phyloP scores from a whole-genome alignment of 2,329 filamentous ascomycete species.

The Verticillium alfalfae region DNA sequence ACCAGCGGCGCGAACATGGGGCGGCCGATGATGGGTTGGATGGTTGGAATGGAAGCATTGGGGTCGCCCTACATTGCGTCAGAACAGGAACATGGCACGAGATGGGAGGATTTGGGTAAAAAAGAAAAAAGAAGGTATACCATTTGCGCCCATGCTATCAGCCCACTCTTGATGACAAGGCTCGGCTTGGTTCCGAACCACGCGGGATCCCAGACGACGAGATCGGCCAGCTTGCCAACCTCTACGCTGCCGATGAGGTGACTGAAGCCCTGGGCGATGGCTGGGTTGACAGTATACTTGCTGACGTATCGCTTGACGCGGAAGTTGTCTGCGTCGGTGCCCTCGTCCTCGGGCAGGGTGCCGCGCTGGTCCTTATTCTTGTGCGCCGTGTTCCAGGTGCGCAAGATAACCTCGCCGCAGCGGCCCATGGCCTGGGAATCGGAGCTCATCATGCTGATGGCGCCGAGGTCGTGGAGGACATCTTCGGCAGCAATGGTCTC shows the following conservation, averaged over 20 bases:
- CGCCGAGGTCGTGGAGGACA: constrained; percentile 88
- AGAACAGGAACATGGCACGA: not conserved
- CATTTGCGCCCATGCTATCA: constrained; percentile 82
- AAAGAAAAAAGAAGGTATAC: constrained; percentile 34
- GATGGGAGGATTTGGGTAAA: not conserved
- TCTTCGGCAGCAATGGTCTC: constrained; percentile 97
- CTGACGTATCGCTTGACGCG: constrained; percentile 87
- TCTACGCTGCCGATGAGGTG: constrained; percentile 85
- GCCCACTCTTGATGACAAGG: constrained; percentile 78
- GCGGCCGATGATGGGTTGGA: constrained; percentile 77
- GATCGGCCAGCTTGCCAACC: constrained; percentile 81
- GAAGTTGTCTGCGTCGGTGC: constrained; percentile 79
- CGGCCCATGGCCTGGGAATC: constrained; percentile 97
- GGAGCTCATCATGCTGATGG: constrained; percentile 95
- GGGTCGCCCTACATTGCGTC: constrained; percentile 58
- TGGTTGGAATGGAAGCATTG: constrained; percentile 80
- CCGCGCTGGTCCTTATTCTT: constrained; percentile 93
- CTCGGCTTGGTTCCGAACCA: constrained; percentile 85
- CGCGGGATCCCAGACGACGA: constrained; percentile 80
- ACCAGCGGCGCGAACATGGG: constrained; percentile 80
- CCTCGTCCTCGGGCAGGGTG: constrained; percentile 68
- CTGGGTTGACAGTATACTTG: constrained; percentile 96
- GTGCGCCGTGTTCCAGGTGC: constrained; percentile 95
- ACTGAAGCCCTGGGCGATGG: constrained; percentile 82
- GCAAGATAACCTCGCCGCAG: constrained; percentile 85